These are phyloP conservation scores for Coniochaeta hoffmannii DNA, from an alignment of 2,329 filamentous ascomycete genomes.

Conservation along the genomic window DNA sequence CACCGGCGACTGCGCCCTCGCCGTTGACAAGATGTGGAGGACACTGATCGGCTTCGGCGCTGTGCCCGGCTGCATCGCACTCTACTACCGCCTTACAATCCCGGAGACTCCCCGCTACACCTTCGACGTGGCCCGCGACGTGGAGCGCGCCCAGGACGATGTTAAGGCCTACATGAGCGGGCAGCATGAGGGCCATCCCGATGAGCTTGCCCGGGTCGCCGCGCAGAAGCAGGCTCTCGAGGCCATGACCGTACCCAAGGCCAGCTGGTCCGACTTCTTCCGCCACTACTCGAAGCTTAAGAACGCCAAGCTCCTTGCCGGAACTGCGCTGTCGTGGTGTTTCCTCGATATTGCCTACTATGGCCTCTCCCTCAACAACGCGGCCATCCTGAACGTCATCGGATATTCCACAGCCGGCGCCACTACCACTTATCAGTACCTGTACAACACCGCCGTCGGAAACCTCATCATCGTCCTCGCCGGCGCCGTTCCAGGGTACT, in stretches of 20 bases:
- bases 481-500: conserved; percentile 75
- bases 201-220: conserved; percentile 58
- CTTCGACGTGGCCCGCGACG: conserved; percentile 70
- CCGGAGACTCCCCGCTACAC: conserved; percentile 85
- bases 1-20: conserved; percentile 54
- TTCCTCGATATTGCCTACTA: conserved; percentile 58
- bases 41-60: conserved; percentile 74
- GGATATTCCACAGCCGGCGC: conserved; percentile 54
- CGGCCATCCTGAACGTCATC: conserved; percentile 62
- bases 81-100: conserved; percentile 75
- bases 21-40: conserved; percentile 85
- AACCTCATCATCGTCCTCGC: conserved; percentile 75
- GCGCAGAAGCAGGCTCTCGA: conserved; percentile 45
- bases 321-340: conserved; percentile 83
- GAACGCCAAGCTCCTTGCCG: conserved; percentile 61
- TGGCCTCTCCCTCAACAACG: conserved; percentile 69
- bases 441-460: conserved; percentile 69
- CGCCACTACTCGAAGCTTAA: conserved; percentile 63
- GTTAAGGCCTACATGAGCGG: conserved; percentile 68
- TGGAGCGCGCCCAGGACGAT: conserved; percentile 66
- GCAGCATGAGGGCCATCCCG: conserved; percentile 52
- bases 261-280: conserved; percentile 65
- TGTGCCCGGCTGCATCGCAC: conserved; percentile 70
- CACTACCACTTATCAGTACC: conserved; percentile 56
- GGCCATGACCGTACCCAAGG: conserved; percentile 58